Evolutionary conservation across 202 grass and related monocot genomes (phyloP).

Genomic region (Musa balbisiana): DNA sequence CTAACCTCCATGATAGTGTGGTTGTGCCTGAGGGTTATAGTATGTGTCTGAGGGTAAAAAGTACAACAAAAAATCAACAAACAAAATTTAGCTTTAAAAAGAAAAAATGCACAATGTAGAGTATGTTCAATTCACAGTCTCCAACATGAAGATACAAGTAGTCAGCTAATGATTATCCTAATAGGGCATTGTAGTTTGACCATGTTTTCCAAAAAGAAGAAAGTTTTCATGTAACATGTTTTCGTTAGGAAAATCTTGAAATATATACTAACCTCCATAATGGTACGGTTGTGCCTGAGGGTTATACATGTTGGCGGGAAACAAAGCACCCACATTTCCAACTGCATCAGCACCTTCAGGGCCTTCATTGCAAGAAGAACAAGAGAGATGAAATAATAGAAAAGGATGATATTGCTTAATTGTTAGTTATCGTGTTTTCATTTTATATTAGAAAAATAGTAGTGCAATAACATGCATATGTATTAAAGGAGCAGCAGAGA

Average conservation of each 20-base stretch:
- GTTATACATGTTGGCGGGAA: neutral
- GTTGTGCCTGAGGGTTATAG: too few relatives aligned
- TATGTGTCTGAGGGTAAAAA: neutral
- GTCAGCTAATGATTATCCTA: neutral
- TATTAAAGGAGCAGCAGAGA: too few relatives aligned
- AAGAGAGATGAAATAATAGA: too few relatives aligned
- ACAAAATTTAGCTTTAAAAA: too few relatives aligned
- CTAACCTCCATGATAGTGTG: too few relatives aligned
- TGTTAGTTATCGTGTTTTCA: too few relatives aligned
- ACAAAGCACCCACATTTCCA: neutral
- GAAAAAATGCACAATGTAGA: neutral
- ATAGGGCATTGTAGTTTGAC: neutral
- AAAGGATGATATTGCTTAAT: too few relatives aligned
- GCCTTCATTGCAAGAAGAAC: constrained; percentile 24
- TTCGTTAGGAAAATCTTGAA: neutral
- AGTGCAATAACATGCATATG: too few relatives aligned
- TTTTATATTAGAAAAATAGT: too few relatives aligned
- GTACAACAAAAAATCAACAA: neutral
- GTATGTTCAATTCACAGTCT: neutral
- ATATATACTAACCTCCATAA: constrained; percentile 1
- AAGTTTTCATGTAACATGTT: neutral
- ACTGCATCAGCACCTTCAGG: constrained; percentile 17
- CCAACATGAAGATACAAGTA: neutral
- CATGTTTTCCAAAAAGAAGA: neutral
- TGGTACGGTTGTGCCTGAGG: neutral